Evolutionary conservation across 2,329 filamentous ascomycete genomes (phyloP).

Genomic region (Fusarium udum): DNA sequence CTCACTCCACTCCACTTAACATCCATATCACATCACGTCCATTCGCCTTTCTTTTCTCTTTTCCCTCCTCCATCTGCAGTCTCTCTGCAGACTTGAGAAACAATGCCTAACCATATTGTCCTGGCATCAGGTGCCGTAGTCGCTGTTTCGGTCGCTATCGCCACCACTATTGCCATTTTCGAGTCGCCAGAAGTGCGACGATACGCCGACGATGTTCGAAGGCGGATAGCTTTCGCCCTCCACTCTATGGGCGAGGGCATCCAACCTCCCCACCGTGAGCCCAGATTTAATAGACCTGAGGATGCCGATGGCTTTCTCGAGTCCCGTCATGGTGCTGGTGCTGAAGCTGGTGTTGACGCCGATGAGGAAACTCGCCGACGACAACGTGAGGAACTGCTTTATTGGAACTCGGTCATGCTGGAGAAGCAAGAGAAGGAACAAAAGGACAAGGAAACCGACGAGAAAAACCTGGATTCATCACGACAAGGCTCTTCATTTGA

Average conservation of each 20-base stretch:
- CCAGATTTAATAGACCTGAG: constrained; percentile 72
- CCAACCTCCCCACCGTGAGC: constrained; percentile 58
- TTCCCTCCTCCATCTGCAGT: constrained; percentile 17
- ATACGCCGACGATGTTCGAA: constrained; percentile 68
- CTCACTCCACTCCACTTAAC: constrained; percentile 4
- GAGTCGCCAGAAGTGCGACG: constrained; percentile 71
- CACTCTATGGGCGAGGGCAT: constrained; percentile 68
- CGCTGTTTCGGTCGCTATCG: constrained; percentile 66
- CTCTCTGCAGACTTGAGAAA: constrained; percentile 6
- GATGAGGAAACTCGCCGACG: constrained; percentile 69
- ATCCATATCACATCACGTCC: not conserved
- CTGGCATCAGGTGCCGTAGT: constrained; percentile 67
- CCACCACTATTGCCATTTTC: constrained; percentile 68
- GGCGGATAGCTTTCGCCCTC: constrained; percentile 68
- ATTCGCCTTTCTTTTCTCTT: not conserved
- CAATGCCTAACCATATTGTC: constrained; percentile 67
- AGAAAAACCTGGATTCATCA: not conserved
- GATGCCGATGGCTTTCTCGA: constrained; percentile 71
- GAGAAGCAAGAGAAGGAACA: constrained; percentile 55
- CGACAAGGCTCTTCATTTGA: constrained; percentile 61
- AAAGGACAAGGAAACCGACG: constrained; percentile 31
- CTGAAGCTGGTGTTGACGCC: constrained; percentile 64
- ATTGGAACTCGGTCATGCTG: constrained; percentile 69
- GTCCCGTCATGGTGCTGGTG: constrained; percentile 55
- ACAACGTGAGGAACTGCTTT: constrained; percentile 72